Evolutionary conservation across 441 rosid species (phyloP).

Genomic region (Adansonia rubrostipa): DNA sequence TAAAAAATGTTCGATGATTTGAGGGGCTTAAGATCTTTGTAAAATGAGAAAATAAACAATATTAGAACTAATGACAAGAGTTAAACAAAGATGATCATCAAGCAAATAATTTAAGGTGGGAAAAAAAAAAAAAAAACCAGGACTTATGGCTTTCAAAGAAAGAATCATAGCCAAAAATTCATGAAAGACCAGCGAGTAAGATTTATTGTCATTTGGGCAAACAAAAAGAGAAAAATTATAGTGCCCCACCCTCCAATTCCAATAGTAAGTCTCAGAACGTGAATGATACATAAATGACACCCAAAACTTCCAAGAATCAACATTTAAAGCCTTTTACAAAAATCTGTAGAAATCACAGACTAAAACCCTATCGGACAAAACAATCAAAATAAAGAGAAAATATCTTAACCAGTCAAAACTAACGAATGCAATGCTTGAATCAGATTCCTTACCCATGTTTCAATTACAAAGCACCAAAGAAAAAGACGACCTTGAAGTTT

Average conservation of each 20-base stretch:
- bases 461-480: conserved; percentile 17
- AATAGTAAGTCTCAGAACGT: conserved; percentile 27
- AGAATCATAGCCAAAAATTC: neutral
- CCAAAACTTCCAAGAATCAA: conserved; percentile 10
- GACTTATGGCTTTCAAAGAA: neutral
- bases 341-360: conserved; percentile 29
- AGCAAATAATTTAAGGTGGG: neutral
- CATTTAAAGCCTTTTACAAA: conserved; percentile 30
- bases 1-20: too few species aligned
- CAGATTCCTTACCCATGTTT: conserved; percentile 11
- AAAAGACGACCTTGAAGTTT: conserved; percentile 25
- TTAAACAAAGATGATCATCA: neutral
- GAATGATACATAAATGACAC: conserved; percentile 5
- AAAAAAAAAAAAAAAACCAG: too few species aligned
- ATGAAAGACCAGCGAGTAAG: neutral
- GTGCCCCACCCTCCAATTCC: conserved; percentile 17
- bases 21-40: too few species aligned
- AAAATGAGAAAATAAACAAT: too few species aligned
- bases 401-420: conserved; percentile 10
- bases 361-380: conserved; percentile 31
- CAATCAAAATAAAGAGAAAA: conserved; percentile 17
- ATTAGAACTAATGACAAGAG: neutral
- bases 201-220: conserved; percentile 22
- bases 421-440: conserved; percentile 24
- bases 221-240: conserved; percentile 14